Evolutionary conservation across 2,329 filamentous ascomycete species (phyloP), one percentile per base, ranked within the genome.

Genomic region (Stagonosporopsis chrysanthemi): DNA sequence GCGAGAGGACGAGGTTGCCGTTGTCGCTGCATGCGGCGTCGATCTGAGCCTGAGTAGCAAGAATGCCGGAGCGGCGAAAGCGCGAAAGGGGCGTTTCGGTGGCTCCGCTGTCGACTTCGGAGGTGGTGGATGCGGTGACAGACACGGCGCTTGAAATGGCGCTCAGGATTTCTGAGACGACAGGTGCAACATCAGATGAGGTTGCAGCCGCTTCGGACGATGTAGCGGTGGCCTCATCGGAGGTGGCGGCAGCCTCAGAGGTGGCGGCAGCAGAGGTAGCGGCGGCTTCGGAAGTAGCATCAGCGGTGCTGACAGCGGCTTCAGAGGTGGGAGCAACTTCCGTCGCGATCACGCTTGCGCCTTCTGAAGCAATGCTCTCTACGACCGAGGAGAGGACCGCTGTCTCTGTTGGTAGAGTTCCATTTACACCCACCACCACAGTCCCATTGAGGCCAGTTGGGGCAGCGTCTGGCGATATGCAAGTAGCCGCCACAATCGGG

Each of bases 1-100:
- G 58, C 46, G 75, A 73, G 33, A 64, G 64, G 7, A 75, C 51
- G 41, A 71, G 57, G 58, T 72, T 74, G 8, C 24, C 48, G 4
- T 38, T 46, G 38, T 66, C 52, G 11, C 58, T 60, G 58, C 70
- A 75, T 6, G 70, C 68, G 31, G 65, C 63, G 22, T 58, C 53
- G 46, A 73, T 70, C 43, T 73, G 70, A 0, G 58, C 59, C 8
- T 52, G 60, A 12, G 69, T 67, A 8, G 73, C 70, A 3, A 59
- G 60, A 24, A 58, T 53, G 29, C 63, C 66, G 15, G 63, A 47
- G 9, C 56, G 56, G 38, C 66, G 63, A 49, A 56, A 54, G 46
- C 23, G 44, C 22, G 44, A 48, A n/a, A 51, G 15, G 2, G 50
- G 51, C 24, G 33, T 6, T 6, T 38, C 31, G 19, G 48, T 41